phyloP scores from a whole-genome alignment of 2,329 filamentous ascomycete species.

The Dothiorella sarmentorum region DNA sequence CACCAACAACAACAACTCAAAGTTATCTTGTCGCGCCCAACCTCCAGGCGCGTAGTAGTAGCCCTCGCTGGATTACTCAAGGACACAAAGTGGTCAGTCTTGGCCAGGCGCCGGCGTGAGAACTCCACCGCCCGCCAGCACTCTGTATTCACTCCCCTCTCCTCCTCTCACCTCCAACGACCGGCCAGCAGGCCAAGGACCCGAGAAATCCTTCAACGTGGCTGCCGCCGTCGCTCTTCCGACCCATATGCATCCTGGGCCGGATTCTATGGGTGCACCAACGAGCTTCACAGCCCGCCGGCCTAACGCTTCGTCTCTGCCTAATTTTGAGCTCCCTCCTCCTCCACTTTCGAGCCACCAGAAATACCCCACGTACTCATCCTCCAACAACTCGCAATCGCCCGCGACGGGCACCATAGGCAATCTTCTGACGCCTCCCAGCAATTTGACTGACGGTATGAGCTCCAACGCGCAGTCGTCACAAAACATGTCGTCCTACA shows the following conservation, averaged over 20 bases:
- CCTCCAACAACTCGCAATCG: slow-evolving; percentile 44
- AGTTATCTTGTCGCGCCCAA: slow-evolving; percentile 17
- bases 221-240: slow-evolving; percentile 60
- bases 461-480: slow-evolving; percentile 58
- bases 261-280: slow-evolving; percentile 59
- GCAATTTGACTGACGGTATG: slow-evolving; percentile 56
- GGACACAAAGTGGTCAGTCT: slow-evolving; percentile 47
- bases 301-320: slow-evolving; percentile 65
- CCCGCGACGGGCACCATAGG: slow-evolving; percentile 48
- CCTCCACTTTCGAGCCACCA: slow-evolving; percentile 53
- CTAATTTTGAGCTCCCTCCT: slow-evolving; percentile 66
- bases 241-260: slow-evolving; percentile 59
- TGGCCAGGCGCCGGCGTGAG: slow-evolving; percentile 44
- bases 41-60: neutral
- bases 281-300: slow-evolving; percentile 68
- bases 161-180: slow-evolving; percentile 33
- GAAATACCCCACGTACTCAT: slow-evolving; percentile 29
- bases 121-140: slow-evolving; percentile 36
- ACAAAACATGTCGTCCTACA: slow-evolving; percentile 56
- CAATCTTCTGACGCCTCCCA: slow-evolving; percentile 61
- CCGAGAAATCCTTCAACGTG: slow-evolving; percentile 55
- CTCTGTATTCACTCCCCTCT: slow-evolving; percentile 39
- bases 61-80: slow-evolving; percentile 51
- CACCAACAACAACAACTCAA: neutral
- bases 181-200: slow-evolving; percentile 41